Evolutionary conservation across 257 asterid species (phyloP).

Genomic region (Ehretia macrophylla): DNA sequence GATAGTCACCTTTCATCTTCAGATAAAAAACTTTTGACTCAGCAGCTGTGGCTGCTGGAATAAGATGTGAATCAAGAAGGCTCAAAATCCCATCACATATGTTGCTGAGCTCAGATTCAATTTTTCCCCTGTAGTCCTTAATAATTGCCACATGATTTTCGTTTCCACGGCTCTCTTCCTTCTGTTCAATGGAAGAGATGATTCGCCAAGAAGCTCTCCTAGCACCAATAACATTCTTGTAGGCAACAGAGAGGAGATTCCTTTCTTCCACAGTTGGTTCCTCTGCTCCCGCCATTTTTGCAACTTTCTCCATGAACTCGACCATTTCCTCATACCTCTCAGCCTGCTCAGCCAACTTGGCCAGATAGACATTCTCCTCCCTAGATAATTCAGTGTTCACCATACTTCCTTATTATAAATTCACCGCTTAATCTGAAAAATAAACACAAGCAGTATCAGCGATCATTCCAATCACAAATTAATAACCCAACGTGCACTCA

Average conservation of each 20-base stretch:
- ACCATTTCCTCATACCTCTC: constrained; percentile 32
- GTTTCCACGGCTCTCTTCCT: constrained; percentile 24
- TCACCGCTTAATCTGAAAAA: not conserved
- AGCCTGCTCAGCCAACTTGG: constrained; percentile 28
- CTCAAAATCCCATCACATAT: constrained; percentile 27
- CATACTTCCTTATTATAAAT: constrained; percentile 4
- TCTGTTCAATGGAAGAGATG: constrained; percentile 24
- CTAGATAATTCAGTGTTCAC: constrained; percentile 12
- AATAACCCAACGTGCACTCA: not conserved
- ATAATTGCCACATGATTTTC: constrained; percentile 17
- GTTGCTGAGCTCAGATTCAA: constrained; percentile 28
- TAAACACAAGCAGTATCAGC: not conserved
- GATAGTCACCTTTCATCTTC: constrained; percentile 35
- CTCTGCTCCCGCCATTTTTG: constrained; percentile 11
- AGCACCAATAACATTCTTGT: constrained; percentile 26
- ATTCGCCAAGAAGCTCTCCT: constrained; percentile 27
- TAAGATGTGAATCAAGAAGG: constrained; percentile 26
- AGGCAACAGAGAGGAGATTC: constrained; percentile 25
- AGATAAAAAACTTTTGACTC: constrained; percentile 34
- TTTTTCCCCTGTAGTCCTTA: constrained; percentile 20
- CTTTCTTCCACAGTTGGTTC: constrained; percentile 25
- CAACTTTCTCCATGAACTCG: constrained; percentile 27
- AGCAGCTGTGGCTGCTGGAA: constrained; percentile 17
- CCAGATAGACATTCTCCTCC: constrained; percentile 23
- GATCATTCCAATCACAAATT: not conserved